Conservation (phyloP, 768 basidiomycete genomes). For the Trichaptum fuscoviolaceum region DNA sequence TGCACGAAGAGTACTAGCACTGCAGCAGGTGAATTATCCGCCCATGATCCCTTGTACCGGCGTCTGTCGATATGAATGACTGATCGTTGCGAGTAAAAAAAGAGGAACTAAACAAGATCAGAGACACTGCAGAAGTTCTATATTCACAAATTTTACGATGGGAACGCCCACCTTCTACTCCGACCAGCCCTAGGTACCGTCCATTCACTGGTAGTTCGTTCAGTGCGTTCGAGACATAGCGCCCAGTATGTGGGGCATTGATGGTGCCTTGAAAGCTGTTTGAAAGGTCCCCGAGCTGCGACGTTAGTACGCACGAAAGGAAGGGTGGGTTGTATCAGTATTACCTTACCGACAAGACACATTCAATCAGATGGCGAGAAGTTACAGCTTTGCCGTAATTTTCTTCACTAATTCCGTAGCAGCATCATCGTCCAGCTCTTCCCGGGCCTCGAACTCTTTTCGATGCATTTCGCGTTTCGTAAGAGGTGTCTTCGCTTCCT, state of each 20-base stretch:
- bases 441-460: slow-evolving; percentile 51
- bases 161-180: no score
- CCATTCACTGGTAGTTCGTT: no score
- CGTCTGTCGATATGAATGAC: no score
- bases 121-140: no score
- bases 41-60: no score
- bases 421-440: slow-evolving; percentile 56
- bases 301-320: background rate
- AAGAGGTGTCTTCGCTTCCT: slow-evolving; percentile 22
- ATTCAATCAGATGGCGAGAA: background rate
- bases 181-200: no score
- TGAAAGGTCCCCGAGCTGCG: background rate
- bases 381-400: slow-evolving; percentile 40
- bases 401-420: slow-evolving; percentile 38
- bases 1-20: no score
- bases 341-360: background rate
- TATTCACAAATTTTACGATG: no score
- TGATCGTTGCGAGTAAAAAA: no score
- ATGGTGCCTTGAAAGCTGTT: background rate
- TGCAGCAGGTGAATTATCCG: no score
- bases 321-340: background rate
- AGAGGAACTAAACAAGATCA: no score
- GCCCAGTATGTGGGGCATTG: background rate
- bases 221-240: background rate
- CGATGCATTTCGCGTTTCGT: slow-evolving; percentile 53